phyloP scores from a whole-genome alignment of 1,139 yeast genomes.

The Nematodospora anomalae region DNA sequence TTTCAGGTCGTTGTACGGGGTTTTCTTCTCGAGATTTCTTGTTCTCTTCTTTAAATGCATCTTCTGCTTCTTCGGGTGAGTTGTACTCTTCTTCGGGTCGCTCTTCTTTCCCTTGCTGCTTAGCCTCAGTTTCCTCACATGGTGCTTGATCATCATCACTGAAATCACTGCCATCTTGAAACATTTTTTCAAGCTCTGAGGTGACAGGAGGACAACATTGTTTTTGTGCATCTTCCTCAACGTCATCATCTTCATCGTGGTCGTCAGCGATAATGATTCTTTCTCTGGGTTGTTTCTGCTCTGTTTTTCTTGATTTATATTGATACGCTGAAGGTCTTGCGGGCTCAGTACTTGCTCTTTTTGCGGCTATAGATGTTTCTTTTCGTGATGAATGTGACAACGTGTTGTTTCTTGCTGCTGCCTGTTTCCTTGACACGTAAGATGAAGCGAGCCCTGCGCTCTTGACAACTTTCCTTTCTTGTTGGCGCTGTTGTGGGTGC shows the following conservation, averaged over 20 bases:
- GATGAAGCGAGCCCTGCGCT: constrained; percentile 25
- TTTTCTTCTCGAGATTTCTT: too few species aligned
- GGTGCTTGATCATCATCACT: constrained; percentile 18
- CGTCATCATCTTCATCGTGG: constrained; percentile 18
- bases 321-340: constrained; percentile 22
- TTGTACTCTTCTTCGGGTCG: constrained; percentile 5
- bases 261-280: constrained; percentile 34
- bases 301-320: constrained; percentile 42
- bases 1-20: too few species aligned
- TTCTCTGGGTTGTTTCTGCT: constrained; percentile 33
- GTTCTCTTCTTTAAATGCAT: constrained; percentile 3
- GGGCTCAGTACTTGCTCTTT: constrained; percentile 15
- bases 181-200: constrained; percentile 19
- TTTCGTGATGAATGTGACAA: constrained; percentile 21
- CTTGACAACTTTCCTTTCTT: constrained; percentile 11
- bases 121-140: constrained; percentile 4
- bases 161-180: constrained; percentile 16
- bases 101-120: background rate
- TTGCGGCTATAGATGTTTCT: constrained; percentile 8
- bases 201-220: constrained; percentile 10
- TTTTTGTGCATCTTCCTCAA: constrained; percentile 7
- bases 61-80: constrained; percentile 5
- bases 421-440: constrained; percentile 29
- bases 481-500: constrained; percentile 8
- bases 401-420: constrained; percentile 16